Base-by-base conservation (phyloP, 2,329 filamentous ascomycete genomes). In the Xylariaceae sp. region DNA sequence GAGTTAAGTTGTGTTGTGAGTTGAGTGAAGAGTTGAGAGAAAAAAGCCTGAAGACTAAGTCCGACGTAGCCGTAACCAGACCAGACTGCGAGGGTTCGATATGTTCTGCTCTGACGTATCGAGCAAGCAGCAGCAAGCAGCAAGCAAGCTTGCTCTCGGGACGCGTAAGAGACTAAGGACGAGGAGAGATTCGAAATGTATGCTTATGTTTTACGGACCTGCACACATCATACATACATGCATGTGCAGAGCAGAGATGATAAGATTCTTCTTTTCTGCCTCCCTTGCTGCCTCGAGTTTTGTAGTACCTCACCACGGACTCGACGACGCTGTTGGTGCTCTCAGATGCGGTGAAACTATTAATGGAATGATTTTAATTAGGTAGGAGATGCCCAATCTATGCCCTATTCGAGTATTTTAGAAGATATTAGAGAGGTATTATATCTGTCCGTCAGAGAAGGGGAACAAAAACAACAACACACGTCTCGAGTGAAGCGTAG, bases 341-440 rank as follows among this genome's bases (percentile, higher is more conserved):
- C 10, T 13, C 5, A 6, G 42, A 45, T 45, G 42, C 11, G 42
- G 42, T 45, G 42, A 45, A 45, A 45, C 42, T 45, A 45, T 15
- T n/a, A 42, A 10, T 9, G 42, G 13, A 6, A 45, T 11, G 42
- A 15, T 45, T 13, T 45, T n/a, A 13, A 45, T n/a, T 13, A 45
- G 42, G 42, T 6, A n/a, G n/a, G n/a, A 45, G 11, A 11, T 45
- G 13, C 42, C 13, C 10, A n/a, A n/a, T n/a, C n/a, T n/a, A 45
- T 17, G 47, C 47, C 23, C 34, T 50, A 54, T 53, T 39, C 52
- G 52, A 57, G 60, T 44, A 57, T 60, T 30, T 30, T n/a, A 60
- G 53, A 51, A 47, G 18, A 53, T 51, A 53, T 56, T n/a, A 30
- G 23, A 30, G 23, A 30, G 17, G 2, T 30, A 30, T 30, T 30